These are phyloP conservation scores for Amanita subjunquillea DNA, from an alignment of 768 basidiomycete species.

Conservation along the genomic window DNA sequence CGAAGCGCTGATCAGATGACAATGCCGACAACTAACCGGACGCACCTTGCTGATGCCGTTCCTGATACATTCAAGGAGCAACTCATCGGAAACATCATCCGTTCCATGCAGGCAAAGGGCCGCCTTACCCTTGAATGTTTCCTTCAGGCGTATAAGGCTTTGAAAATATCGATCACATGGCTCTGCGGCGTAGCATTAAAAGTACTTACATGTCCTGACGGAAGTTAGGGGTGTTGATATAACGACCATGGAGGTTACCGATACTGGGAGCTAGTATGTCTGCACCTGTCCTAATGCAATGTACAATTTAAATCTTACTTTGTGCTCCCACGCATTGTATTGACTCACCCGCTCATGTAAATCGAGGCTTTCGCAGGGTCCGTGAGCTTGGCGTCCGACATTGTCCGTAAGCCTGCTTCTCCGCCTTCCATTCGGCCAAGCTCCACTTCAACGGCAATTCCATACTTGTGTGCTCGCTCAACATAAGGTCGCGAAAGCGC, in stretches of 20 bases:
- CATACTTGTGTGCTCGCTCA: constrained; percentile 27
- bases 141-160: constrained; percentile 24
- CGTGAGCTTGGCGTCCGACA: constrained; percentile 37
- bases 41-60: constrained; percentile 34
- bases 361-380: constrained; percentile 28
- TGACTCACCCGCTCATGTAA: constrained; percentile 29
- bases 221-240: constrained; percentile 34
- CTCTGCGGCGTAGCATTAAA: neutral
- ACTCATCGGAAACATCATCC: constrained; percentile 30
- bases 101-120: constrained; percentile 37
- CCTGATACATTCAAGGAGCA: constrained; percentile 34
- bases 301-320: neutral
- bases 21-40: neutral
- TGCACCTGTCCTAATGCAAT: constrained; percentile 26
- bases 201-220: constrained; percentile 28
- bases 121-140: constrained; percentile 22
- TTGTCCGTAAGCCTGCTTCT: constrained; percentile 36
- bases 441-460: constrained; percentile 36
- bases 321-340: neutral
- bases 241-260: constrained; percentile 36
- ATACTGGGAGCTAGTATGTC: constrained; percentile 36
- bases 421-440: constrained; percentile 38
- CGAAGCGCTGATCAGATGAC: neutral
- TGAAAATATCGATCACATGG: constrained; percentile 7
- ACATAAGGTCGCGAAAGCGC: constrained; percentile 31